phyloP scores from a whole-genome alignment of 1,139 yeast genomes.

The Pichia sp. region DNA sequence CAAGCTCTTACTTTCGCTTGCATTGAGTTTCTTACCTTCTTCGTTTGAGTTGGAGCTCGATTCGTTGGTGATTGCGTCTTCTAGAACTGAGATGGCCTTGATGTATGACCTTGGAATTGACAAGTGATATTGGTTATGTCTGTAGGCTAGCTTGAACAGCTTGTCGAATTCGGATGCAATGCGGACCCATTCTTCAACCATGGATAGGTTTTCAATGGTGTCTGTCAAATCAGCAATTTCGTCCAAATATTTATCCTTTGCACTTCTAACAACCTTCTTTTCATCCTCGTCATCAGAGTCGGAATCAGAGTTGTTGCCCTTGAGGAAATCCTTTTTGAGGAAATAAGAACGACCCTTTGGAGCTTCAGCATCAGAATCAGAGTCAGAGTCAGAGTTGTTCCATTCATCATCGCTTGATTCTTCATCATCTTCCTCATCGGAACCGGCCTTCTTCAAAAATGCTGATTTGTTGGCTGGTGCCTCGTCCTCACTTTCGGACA shows the following conservation, averaged over 20 bases:
- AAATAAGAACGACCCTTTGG: constrained; percentile 54
- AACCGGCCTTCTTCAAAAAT: constrained; percentile 31
- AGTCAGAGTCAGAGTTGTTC: constrained; percentile 37
- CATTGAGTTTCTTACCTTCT: constrained; percentile 65
- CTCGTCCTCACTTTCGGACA: constrained; percentile 26
- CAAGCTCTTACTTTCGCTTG: constrained; percentile 81
- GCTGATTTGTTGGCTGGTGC: constrained; percentile 30
- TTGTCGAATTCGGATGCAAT: constrained; percentile 77
- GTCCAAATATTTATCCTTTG: constrained; percentile 86
- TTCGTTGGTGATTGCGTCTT: constrained; percentile 60
- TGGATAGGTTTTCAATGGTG: constrained; percentile 63
- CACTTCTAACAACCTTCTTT: constrained; percentile 84
- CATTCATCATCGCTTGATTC: constrained; percentile 36
- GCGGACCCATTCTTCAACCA: constrained; percentile 75
- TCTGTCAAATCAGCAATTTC: constrained; percentile 71
- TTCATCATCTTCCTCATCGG: constrained; percentile 36
- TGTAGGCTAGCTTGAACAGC: constrained; percentile 59
- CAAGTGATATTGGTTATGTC: constrained; percentile 71
- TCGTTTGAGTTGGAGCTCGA: constrained; percentile 44
- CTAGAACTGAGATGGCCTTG: constrained; percentile 66
- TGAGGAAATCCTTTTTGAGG: constrained; percentile 48
- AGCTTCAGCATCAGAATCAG: constrained; percentile 32
- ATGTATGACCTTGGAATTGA: constrained; percentile 69
- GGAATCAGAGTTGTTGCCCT: constrained; percentile 49
- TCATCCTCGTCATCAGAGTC: constrained; percentile 55